Conservation (phyloP, 345 rosid genomes). For the Gynandropsis gynandra region DNA sequence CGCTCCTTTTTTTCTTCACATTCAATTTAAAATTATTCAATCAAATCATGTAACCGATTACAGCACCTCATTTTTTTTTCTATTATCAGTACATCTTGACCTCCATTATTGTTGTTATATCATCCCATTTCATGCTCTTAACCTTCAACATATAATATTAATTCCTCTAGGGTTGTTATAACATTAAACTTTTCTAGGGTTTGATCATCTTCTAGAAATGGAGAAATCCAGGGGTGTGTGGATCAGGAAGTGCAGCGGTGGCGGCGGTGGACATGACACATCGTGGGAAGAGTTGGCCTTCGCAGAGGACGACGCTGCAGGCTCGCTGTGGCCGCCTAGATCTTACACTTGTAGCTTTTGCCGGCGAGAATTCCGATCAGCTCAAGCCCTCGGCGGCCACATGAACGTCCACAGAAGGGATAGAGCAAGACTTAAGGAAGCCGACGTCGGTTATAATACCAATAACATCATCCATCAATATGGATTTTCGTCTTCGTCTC, state of each 20-base stretch:
- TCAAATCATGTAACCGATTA: no score
- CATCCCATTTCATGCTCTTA: constrained; percentile 9
- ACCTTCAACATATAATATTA: constrained; percentile 23
- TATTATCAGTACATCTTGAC: constrained; percentile 12
- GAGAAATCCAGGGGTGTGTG: constrained; percentile 15
- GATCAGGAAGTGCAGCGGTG: constrained; percentile 18
- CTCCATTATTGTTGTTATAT: constrained; percentile 23
- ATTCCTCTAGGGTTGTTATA: constrained; percentile 30
- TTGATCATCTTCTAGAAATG: constrained; percentile 18
- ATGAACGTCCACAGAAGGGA: constrained; percentile 95
- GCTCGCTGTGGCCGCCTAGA: constrained; percentile 87
- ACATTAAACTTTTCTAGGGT: constrained; percentile 22
- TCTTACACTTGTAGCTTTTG: constrained; percentile 82
- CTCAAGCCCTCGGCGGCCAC: constrained; percentile 94
- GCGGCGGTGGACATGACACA: no score
- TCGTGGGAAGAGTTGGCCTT: constrained; percentile 95
- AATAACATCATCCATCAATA: constrained; percentile 28
- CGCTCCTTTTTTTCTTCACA: no score
- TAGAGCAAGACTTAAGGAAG: constrained; percentile 74
- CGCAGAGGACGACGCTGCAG: constrained; percentile 76
- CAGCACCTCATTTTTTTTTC: constrained; percentile 10
- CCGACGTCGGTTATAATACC: constrained; percentile 20
- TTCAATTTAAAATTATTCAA: no score
- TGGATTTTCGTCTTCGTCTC: constrained; percentile 24
- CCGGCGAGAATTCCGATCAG: constrained; percentile 73